Evolutionary conservation across 2,329 filamentous ascomycete genomes (phyloP).

Genomic region (Ceratocystis variospora): DNA sequence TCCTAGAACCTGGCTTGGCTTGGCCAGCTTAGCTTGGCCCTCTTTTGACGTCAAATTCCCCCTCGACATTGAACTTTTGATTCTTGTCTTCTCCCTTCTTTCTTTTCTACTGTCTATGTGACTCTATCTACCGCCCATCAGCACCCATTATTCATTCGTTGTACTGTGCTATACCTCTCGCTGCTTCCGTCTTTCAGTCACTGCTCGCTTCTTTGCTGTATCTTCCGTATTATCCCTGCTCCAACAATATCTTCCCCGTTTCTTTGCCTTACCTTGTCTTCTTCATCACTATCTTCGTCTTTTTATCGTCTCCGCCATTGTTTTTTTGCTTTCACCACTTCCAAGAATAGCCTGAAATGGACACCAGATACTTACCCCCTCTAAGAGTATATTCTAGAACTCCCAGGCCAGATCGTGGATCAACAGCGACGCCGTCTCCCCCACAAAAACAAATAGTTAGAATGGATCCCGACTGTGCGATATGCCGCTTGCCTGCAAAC

Average conservation of each 20-base stretch:
- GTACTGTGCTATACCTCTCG: background rate
- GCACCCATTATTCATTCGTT: background rate
- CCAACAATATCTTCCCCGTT: background rate
- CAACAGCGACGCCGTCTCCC: constrained; percentile 18
- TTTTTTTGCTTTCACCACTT: no score
- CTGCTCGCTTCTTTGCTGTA: background rate
- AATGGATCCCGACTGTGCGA: constrained; percentile 58
- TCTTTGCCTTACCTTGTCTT: background rate
- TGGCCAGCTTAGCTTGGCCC: background rate
- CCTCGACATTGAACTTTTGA: background rate
- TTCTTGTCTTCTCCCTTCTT: background rate
- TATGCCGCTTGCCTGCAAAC: constrained; percentile 47
- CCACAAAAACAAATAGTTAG: constrained; percentile 31
- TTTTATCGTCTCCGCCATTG: constrained; percentile 11
- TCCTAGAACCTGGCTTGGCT: background rate
- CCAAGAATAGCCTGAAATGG: constrained; percentile 23
- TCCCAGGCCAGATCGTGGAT: constrained; percentile 8
- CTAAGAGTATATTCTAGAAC: constrained; percentile 7
- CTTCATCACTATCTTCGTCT: constrained; percentile 14
- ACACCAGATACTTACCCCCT: constrained; percentile 9
- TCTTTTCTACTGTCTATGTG: background rate
- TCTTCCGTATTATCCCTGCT: background rate
- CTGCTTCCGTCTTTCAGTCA: background rate
- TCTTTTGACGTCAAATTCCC: constrained; percentile 1
- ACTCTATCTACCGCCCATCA: background rate